Base-by-base conservation (phyloP, 108 stramenopile species). In the Fragilaria radians region DNA sequence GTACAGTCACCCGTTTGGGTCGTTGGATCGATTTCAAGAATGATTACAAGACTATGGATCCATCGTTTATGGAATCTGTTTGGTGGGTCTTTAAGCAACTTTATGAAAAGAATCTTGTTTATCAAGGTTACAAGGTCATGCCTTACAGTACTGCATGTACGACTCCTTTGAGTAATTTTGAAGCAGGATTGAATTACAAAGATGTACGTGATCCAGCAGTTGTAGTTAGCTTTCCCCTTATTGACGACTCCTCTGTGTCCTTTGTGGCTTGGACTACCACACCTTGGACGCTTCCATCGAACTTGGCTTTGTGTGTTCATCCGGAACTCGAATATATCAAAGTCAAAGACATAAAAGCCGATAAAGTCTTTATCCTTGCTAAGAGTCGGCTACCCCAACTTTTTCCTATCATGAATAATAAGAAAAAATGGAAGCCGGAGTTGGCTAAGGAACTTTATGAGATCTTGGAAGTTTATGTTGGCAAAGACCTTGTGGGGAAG, bases 21-120 rank as follows among this genome's bases (percentile, higher is more conserved):
- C 74, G 98, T 24, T 99, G 98, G 98, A 97, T 99, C 67, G 98
- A 99, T 71, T 99, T 99, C 72, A 70, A 95, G 66, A 98, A 98
- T 68, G 98, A 98, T 76, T 99, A 99, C 79, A 98, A 98, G 78
- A 99, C 98, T 22, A 95, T 99, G 95, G 94, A 99, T 72, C 81
- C 94, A 0, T 71, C 74, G 28, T 99, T 96, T 78, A 99, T 99
- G 98, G 98, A 99, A 81, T 83, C 79, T 67, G 97, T 99, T 17
- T 99, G 98, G 98, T 99, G 98, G 98, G 98, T 99, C 18, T 99
- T 99, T 73, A 78, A 80, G 60, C 79, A 86, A 59, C 74, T 94
- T 47, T 95, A 87, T 67, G 87, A 96, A 19, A 99, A 99, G 80
- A 81, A 78, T 49, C 79, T 99, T 46, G 97, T 99, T 29, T 99